Conservation (phyloP, 2,329 filamentous ascomycete genomes). For the Colletotrichum salicis region DNA sequence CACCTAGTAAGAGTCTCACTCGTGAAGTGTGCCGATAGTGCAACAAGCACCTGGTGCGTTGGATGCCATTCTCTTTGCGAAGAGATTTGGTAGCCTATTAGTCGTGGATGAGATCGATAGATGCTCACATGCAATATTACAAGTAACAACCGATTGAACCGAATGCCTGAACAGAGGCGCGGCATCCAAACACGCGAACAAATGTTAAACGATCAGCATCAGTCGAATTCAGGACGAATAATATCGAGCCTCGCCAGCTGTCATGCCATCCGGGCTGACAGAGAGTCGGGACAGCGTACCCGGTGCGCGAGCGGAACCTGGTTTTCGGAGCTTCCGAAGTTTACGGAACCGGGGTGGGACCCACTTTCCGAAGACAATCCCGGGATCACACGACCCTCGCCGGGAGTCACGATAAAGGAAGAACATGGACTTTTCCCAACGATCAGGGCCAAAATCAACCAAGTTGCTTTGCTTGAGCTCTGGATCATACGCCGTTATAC, state of each 20-base stretch:
- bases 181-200: not conserved
- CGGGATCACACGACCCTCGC: not conserved
- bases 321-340: not conserved
- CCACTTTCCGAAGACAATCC: not conserved
- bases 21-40: not conserved
- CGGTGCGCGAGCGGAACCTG: not conserved
- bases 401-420: not conserved
- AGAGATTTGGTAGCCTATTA: too few species aligned
- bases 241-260: not conserved
- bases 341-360: not conserved
- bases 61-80: not conserved
- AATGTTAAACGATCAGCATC: not conserved
- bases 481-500: not conserved
- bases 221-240: not conserved
- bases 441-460: not conserved
- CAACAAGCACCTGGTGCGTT: not conserved
- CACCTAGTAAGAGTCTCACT: not conserved
- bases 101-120: too few species aligned
- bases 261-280: not conserved
- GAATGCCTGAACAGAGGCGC: not conserved
- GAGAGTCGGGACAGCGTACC: not conserved
- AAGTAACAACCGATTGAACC: too few species aligned
- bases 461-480: not conserved
- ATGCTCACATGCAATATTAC: too few species aligned
- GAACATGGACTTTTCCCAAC: not conserved